Percentiles rank a stretch among this genome's conserved stretches.
These are phyloP conservation scores for Rhazya stricta DNA, from an alignment of 257 asterid species.

Conservation along the genomic window DNA sequence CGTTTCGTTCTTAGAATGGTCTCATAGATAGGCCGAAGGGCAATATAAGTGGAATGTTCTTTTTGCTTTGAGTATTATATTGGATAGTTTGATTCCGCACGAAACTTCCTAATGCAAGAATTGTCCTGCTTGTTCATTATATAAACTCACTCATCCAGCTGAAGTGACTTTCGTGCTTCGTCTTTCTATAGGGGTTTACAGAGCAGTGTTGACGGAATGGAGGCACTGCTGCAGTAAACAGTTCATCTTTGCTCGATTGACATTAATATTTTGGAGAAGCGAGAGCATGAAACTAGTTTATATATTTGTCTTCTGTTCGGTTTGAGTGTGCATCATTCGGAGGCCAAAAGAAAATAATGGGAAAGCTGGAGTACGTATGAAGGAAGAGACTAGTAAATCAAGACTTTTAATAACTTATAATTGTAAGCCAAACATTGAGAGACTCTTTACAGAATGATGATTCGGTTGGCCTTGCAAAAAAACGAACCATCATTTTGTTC, in stretches of 20 bases:
- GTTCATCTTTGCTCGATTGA: too few relatives aligned
- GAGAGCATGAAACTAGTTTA: too few relatives aligned
- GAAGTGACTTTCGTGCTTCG: not conserved
- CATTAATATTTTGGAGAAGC: too few relatives aligned
- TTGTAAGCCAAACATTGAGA: slow-evolving; percentile 13
- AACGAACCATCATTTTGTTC: slow-evolving; percentile 4
- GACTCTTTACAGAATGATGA: slow-evolving; percentile 25
- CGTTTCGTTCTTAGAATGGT: not conserved
- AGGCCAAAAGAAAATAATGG: not conserved
- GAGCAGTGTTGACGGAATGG: too few relatives aligned
- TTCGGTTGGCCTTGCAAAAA: slow-evolving; percentile 1
- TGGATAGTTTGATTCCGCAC: not conserved
- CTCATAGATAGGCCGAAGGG: not conserved
- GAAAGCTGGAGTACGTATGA: not conserved
- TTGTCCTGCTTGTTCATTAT: not conserved
- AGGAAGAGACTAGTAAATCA: not conserved
- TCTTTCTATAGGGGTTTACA: not conserved
- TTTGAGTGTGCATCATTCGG: not conserved
- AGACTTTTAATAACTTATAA: slow-evolving; percentile 3
- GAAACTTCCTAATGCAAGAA: not conserved
- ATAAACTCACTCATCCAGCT: not conserved
- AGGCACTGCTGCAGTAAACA: not conserved
- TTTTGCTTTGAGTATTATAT: slow-evolving; percentile 7
- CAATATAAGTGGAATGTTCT: not conserved
- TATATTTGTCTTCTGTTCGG: too few relatives aligned